Evolutionary conservation across 352 stramenopile genomes (phyloP), one percentile per base, ranked within the genome.

Genomic region (Paralagenidium karlingii): DNA sequence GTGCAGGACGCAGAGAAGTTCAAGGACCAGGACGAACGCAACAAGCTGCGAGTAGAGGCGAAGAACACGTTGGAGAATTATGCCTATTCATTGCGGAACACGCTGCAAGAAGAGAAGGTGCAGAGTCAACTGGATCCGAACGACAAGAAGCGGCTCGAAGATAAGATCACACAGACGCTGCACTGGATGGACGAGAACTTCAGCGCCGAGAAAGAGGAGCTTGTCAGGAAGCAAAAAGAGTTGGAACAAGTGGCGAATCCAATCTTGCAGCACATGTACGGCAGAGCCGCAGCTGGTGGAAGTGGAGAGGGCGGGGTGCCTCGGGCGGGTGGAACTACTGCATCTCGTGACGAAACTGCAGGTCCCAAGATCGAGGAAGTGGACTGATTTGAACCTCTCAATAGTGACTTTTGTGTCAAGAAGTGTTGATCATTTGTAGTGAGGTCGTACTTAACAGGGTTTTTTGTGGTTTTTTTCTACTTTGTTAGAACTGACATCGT

Each of bases 61-160:
- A 89, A 92, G 55, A 99, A 98, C 61, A 73, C 67, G 12, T 68
- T 99, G 2, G 94, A 99, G 76, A 90, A 86, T 39, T 98, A 98
- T 63, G 51, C 95, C 7, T 96, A 96, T 66, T 88, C 82, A 52
- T 49, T 96, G 18, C 92, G 91, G 57, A 95, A 94, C 66, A 85
- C 55, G 13, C 49, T 96, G 34, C 71, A 94, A 54, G 90, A 97
- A 44, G 91, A 97, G 45, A 94, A 97, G 62, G 46, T 97, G 29
- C 69, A 80, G 42, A 85, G 85, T 47, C 95, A 98, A 63, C 83
- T 99, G 40, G 67, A 59, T 18, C 78, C 89, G 34, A 82, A 76
- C 30, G 86, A 98, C 58, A 91, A 82, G 54, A 76, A 83, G 47
- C 49, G 38, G 3, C 55, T 80, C 13, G 58, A 82, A 19, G 82